phyloP scores from a whole-genome alignment of 2,329 filamentous ascomycete genomes.

The Sarocladium brachiariae region DNA sequence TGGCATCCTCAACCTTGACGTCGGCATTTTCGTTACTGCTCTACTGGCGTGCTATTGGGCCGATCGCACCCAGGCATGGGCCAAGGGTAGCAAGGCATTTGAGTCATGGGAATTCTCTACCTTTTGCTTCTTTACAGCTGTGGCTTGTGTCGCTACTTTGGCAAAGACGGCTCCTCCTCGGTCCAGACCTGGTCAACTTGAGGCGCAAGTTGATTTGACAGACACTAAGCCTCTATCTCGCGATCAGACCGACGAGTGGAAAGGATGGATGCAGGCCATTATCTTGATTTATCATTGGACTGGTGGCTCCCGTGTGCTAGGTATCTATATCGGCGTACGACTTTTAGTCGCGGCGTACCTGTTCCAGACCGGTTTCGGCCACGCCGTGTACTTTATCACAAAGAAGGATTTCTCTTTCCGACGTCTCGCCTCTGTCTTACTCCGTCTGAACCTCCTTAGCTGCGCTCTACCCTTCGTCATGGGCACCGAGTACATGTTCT shows the following conservation, averaged over 20 bases:
- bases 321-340: conserved; percentile 48
- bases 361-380: conserved; percentile 56
- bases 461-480: conserved; percentile 48
- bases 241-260: conserved; percentile 57
- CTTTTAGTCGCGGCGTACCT: conserved; percentile 51
- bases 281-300: conserved; percentile 51
- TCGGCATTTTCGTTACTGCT: conserved; percentile 20
- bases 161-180: conserved; percentile 14
- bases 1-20: conserved; percentile 17
- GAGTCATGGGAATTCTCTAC: conserved; percentile 15
- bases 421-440: conserved; percentile 44
- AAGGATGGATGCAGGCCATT: conserved; percentile 56
- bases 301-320: conserved; percentile 39
- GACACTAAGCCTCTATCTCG: conserved; percentile 28
- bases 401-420: conserved; percentile 50
- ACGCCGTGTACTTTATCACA: conserved; percentile 50
- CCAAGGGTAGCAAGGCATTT: conserved; percentile 21
- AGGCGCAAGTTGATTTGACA: conserved; percentile 10
- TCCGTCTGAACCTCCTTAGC: conserved; percentile 51
- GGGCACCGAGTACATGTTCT: conserved; percentile 42
- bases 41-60: conserved; percentile 21
- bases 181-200: conserved; percentile 10
- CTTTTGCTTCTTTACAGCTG: conserved; percentile 12
- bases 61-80: conserved; percentile 22
- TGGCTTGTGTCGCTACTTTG: conserved; percentile 15